Percentiles rank a stretch among this genome's conserved stretches.
These are phyloP conservation scores for Zostera marina DNA, from an alignment of 116 monocot species.

Conservation along the genomic window DNA sequence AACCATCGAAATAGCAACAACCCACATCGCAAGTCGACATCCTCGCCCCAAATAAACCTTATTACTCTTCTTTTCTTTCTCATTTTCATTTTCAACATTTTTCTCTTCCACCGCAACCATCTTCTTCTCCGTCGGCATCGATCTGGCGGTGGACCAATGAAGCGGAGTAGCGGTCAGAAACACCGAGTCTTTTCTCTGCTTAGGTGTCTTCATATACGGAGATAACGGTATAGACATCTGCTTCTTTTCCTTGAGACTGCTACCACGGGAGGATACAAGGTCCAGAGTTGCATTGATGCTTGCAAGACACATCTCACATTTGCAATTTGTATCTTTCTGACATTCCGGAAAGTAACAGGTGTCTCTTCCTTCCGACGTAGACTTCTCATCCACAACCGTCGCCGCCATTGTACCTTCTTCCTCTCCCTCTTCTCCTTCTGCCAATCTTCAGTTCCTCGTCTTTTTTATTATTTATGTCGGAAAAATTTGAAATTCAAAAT, in stretches of 20 bases:
- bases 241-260: constrained; percentile 5
- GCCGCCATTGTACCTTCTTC: constrained; percentile 33
- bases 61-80: not conserved
- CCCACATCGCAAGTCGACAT: constrained; percentile 6
- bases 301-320: constrained; percentile 73
- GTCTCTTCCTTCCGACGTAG: constrained; percentile 9
- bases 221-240: constrained; percentile 2
- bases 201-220: constrained; percentile 9
- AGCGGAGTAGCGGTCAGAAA: constrained; percentile 2
- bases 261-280: constrained; percentile 31
- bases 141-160: constrained; percentile 31
- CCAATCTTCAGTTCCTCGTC: no score
- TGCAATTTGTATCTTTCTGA: constrained; percentile 74
- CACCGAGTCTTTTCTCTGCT: constrained; percentile 2
- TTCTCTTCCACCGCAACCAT: not conserved
- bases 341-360: constrained; percentile 67
- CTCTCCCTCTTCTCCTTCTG: no score
- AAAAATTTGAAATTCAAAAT: no score
- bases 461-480: no score
- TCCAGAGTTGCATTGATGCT: constrained; percentile 82
- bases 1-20: constrained; percentile 13
- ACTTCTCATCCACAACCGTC: constrained; percentile 32
- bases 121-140: constrained; percentile 9
- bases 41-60: not conserved
- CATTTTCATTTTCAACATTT: no score